Conservation (phyloP, 176 grass and related monocot genomes). For the Musa schizocarpa region DNA sequence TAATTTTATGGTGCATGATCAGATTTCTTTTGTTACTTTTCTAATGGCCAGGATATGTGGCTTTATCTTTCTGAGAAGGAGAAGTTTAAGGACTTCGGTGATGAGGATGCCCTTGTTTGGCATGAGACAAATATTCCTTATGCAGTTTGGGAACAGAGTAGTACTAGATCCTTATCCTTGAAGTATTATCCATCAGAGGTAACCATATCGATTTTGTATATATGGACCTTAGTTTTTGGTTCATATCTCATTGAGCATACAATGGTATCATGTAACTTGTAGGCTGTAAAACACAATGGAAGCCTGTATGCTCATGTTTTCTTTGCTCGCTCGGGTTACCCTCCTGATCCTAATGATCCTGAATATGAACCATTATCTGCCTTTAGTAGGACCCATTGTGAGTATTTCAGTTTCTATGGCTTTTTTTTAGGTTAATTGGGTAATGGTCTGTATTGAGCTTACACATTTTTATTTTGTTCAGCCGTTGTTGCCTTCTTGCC, state of each 20-base stretch:
- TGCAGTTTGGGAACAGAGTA: constrained; percentile 65
- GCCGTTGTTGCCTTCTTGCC: constrained; percentile 73
- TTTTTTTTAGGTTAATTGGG: constrained; percentile 12
- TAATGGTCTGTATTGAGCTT: constrained; percentile 4
- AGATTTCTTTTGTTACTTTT: background rate
- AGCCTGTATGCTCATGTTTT: constrained; percentile 98
- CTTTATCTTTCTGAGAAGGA: constrained; percentile 83
- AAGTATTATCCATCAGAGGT: constrained; percentile 94
- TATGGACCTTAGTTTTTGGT: background rate
- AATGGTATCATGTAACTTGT: constrained; percentile 13
- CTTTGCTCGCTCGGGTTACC: constrained; percentile 86
- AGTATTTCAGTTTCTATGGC: constrained; percentile 22
- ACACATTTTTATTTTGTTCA: constrained; percentile 29
- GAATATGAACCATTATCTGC: constrained; percentile 75
- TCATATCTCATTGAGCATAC: background rate
- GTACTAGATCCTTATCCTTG: constrained; percentile 53
- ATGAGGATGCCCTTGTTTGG: constrained; percentile 89
- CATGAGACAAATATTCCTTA: constrained; percentile 98
- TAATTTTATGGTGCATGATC: background rate
- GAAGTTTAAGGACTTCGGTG: constrained; percentile 80
- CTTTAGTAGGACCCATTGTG: constrained; percentile 82
- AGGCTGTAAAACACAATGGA: constrained; percentile 91
- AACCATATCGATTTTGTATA: constrained; percentile 3
- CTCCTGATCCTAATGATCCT: constrained; percentile 88
- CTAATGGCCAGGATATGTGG: constrained; percentile 80